Conservation (phyloP, 352 stramenopile species). For the Blastocystis sp. region DNA sequence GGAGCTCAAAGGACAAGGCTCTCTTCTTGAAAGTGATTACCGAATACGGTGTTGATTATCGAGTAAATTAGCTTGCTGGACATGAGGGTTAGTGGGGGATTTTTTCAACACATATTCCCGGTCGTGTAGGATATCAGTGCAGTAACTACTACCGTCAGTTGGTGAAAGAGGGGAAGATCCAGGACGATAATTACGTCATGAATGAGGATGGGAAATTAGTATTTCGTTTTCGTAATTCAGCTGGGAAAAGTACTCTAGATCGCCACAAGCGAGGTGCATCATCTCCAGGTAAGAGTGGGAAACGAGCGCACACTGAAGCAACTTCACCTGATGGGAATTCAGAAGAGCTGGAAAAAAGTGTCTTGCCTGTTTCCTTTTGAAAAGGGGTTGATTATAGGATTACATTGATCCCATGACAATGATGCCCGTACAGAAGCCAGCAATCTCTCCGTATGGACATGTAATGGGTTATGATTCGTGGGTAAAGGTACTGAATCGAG, state of each 20-base stretch:
- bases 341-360: not conserved
- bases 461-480: constrained; percentile 58
- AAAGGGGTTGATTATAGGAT: not conserved
- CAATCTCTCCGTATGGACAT: constrained; percentile 58
- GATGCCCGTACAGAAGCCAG: constrained; percentile 42
- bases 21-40: constrained; percentile 51
- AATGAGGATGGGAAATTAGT: constrained; percentile 62
- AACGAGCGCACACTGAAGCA: not conserved
- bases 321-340: not conserved
- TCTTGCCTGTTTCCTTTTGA: not conserved
- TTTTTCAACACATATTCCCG: constrained; percentile 63
- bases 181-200: constrained; percentile 62
- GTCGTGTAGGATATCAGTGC: constrained; percentile 64
- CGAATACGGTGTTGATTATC: constrained; percentile 58
- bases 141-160: constrained; percentile 64
- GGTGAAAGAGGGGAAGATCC: constrained; percentile 62
- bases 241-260: constrained; percentile 33
- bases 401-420: constrained; percentile 61
- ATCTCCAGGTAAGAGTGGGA: not conserved
- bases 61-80: not conserved
- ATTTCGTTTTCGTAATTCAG: constrained; percentile 34
- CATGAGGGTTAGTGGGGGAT: constrained; percentile 61
- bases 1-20: constrained; percentile 60
- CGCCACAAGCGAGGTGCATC: not conserved
- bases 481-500: constrained; percentile 38